These are phyloP conservation scores for Colletotrichum ledebouriae DNA, from an alignment of 2,329 filamentous ascomycete genomes.

Conservation along the genomic window DNA sequence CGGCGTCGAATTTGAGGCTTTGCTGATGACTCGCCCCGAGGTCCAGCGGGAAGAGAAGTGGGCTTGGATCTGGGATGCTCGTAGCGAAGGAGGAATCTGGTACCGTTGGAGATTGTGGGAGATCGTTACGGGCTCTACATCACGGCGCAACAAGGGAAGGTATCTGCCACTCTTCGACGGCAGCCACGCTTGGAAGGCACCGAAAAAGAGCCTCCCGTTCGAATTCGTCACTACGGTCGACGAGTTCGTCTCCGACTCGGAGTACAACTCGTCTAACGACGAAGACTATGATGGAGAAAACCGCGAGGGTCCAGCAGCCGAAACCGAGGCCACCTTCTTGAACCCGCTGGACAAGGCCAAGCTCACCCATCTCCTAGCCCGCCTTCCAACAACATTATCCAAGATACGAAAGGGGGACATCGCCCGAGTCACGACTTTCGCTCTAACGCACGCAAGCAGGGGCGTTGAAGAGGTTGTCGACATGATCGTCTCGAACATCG, in stretches of 20 bases:
- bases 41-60: constrained; percentile 91
- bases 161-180: constrained; percentile 80
- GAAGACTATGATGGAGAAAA: constrained; percentile 77
- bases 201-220: constrained; percentile 79
- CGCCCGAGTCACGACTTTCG: constrained; percentile 87
- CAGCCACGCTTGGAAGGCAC: constrained; percentile 81
- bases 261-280: constrained; percentile 89
- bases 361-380: constrained; percentile 84
- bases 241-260: constrained; percentile 85
- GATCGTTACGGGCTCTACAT: constrained; percentile 76
- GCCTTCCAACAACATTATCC: constrained; percentile 81
- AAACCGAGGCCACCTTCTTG: constrained; percentile 74
- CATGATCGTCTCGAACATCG: constrained; percentile 85
- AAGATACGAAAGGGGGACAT: constrained; percentile 87
- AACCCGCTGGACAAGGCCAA: constrained; percentile 88
- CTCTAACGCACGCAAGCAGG: constrained; percentile 85
- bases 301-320: constrained; percentile 60
- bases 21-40: constrained; percentile 88
- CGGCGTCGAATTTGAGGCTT: constrained; percentile 89
- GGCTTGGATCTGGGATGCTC: constrained; percentile 93
- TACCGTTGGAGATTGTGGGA: constrained; percentile 95
- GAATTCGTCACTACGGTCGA: constrained; percentile 83
- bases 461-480: constrained; percentile 94
- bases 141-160: constrained; percentile 61
- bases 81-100: constrained; percentile 84